A percentile compares a stretch with the other conserved stretches of the same genome.
These are phyloP conservation scores for Coffea canephora DNA, from an alignment of 257 asterid species.

Conservation along the genomic window DNA sequence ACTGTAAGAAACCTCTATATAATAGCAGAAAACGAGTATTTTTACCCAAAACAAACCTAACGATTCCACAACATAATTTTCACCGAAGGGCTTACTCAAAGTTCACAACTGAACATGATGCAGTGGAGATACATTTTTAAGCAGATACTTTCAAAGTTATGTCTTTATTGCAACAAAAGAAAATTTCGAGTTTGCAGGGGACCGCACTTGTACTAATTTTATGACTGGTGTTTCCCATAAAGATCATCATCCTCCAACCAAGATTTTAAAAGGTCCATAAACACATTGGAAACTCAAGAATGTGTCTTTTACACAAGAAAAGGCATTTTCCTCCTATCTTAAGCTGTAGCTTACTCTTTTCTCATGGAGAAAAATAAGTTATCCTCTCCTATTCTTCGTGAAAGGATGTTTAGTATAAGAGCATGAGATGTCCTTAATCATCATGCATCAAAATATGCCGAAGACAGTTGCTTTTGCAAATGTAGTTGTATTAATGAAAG, in stretches of 20 bases:
- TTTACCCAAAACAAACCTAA: background rate
- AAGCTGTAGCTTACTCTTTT: background rate
- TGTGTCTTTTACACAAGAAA: background rate
- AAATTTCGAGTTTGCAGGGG: background rate
- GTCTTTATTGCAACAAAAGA: background rate
- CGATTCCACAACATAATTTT: background rate
- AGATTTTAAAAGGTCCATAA: background rate
- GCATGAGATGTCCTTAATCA: background rate
- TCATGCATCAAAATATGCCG: background rate
- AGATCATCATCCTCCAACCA: background rate
- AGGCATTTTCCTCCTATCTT: background rate
- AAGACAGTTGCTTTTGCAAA: no score
- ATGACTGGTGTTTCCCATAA: background rate
- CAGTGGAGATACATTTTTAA: no score
- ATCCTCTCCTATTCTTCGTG: background rate
- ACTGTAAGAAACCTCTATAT: background rate
- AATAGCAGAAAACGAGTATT: background rate
- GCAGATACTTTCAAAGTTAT: background rate
- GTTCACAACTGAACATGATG: background rate
- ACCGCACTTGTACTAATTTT: background rate
- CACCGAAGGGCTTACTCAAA: background rate
- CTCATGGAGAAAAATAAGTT: background rate
- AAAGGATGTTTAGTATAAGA: background rate
- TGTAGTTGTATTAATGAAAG: background rate
- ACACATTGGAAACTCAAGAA: background rate